These are phyloP conservation scores for Dissophora globulifera DNA, from an alignment of 192 early-diverging fungal genomes.

Conservation along the genomic window DNA sequence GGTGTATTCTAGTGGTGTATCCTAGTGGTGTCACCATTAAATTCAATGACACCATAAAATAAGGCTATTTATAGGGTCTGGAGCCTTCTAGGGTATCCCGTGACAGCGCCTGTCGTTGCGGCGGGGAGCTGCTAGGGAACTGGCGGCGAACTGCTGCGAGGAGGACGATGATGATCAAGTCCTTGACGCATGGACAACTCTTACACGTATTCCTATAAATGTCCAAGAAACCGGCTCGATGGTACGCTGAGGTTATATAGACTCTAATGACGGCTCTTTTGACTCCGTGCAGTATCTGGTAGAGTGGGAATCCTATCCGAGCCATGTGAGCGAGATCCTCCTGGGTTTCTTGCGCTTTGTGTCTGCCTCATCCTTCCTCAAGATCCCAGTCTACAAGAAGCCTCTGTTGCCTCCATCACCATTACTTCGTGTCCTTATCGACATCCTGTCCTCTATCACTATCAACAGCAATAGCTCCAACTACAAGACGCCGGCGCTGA, in stretches of 20 bases:
- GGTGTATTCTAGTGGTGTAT: too few relatives aligned
- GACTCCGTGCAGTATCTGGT: slow-evolving; percentile 12
- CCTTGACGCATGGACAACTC: too few relatives aligned
- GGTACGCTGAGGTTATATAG: slow-evolving; percentile 12
- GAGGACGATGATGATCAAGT: background rate
- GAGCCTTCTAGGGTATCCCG: too few relatives aligned
- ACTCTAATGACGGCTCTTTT: slow-evolving; percentile 9
- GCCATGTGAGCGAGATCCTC: slow-evolving; percentile 5
- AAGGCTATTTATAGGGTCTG: too few relatives aligned
- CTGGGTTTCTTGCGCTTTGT: slow-evolving; percentile 20
- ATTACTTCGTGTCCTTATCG: too few relatives aligned
- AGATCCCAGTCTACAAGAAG: slow-evolving; percentile 5
- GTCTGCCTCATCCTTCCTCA: slow-evolving; percentile 10
- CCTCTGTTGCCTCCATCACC: background rate
- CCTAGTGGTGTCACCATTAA: too few relatives aligned
- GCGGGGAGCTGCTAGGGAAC: too few relatives aligned
- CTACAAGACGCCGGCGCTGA: background rate
- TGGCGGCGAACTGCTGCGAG: too few relatives aligned
- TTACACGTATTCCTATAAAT: too few relatives aligned
- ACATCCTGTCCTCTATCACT: too few relatives aligned
- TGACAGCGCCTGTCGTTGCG: too few relatives aligned
- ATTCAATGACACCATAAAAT: too few relatives aligned
- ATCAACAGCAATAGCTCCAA: background rate
- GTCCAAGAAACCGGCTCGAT: background rate
- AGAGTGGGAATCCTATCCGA: slow-evolving; percentile 12